Evolutionary conservation across 2,329 filamentous ascomycete genomes (phyloP).

Genomic region (Fusarium nelsonii): DNA sequence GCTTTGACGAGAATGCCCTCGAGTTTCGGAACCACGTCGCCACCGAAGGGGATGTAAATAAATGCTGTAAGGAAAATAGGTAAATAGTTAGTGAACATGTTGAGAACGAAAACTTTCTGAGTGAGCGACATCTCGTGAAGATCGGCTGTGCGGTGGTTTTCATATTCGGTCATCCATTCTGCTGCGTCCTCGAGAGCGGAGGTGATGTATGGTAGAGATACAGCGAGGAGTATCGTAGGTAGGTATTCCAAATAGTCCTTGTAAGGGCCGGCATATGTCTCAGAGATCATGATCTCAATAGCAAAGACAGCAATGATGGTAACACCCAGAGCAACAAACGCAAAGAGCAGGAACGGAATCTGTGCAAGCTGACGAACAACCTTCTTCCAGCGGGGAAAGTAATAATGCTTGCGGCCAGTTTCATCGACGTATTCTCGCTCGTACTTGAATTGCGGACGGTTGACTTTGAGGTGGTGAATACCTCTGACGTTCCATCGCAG

Average conservation of each 20-base stretch:
- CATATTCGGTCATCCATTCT: constrained; percentile 73
- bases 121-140: constrained; percentile 77
- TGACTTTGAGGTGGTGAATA: constrained; percentile 74
- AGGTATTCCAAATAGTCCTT: constrained; percentile 77
- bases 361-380: constrained; percentile 75
- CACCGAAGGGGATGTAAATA: constrained; percentile 81
- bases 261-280: constrained; percentile 77
- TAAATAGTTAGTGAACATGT: constrained; percentile 84
- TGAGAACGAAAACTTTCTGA: constrained; percentile 80
- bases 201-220: constrained; percentile 74
- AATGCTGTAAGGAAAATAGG: constrained; percentile 82
- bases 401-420: constrained; percentile 70
- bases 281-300: constrained; percentile 80
- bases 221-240: constrained; percentile 77
- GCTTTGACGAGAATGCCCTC: constrained; percentile 70
- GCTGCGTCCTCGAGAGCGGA: constrained; percentile 73
- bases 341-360: constrained; percentile 74
- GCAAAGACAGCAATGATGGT: constrained; percentile 78
- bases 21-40: constrained; percentile 74
- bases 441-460: constrained; percentile 72
- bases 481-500: constrained; percentile 80
- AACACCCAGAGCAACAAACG: constrained; percentile 69
- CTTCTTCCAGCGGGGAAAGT: constrained; percentile 75
- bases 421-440: constrained; percentile 72
- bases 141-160: constrained; percentile 80